Percentiles rank a stretch among this genome's conserved stretches.
Conservation (phyloP, 257 asterid genomes). For the Salvia rosmarinus region DNA sequence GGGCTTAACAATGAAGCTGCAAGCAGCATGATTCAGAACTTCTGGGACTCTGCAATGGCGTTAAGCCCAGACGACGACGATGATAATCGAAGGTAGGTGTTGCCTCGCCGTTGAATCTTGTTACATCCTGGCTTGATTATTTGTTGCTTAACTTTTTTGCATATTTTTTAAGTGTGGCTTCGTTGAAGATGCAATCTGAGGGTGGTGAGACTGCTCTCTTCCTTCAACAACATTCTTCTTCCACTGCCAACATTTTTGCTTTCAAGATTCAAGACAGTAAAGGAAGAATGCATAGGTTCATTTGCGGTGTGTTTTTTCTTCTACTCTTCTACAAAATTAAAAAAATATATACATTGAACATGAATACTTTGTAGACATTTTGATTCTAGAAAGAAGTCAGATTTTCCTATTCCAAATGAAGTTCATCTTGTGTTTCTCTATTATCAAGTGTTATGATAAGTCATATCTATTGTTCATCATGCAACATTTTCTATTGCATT, state of each 20-base stretch:
- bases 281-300: conserved; percentile 93
- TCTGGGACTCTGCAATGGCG: conserved; percentile 98
- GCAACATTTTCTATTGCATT: not conserved
- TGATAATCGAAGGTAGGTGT: conserved; percentile 80
- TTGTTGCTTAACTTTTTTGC: not conserved
- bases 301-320: conserved; percentile 58
- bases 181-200: conserved; percentile 79
- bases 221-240: conserved; percentile 54
- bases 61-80: conserved; percentile 81
- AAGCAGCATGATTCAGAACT: conserved; percentile 80
- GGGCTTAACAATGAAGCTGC: conserved; percentile 74
- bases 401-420: too few relatives aligned
- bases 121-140: not conserved
- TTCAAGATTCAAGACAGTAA: conserved; percentile 89
- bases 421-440: too few relatives aligned
- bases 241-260: conserved; percentile 57
- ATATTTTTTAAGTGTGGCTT: conserved; percentile 52
- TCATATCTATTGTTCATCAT: not conserved
- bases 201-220: conserved; percentile 73
- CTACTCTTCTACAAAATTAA: not conserved
- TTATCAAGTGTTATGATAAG: too few relatives aligned
- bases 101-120: not conserved
- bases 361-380: too few relatives aligned
- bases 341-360: too few relatives aligned
- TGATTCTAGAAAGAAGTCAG: too few relatives aligned